Base-by-base conservation (phyloP, 2,329 filamentous ascomycete species). In the Thyridium curvatum region DNA sequence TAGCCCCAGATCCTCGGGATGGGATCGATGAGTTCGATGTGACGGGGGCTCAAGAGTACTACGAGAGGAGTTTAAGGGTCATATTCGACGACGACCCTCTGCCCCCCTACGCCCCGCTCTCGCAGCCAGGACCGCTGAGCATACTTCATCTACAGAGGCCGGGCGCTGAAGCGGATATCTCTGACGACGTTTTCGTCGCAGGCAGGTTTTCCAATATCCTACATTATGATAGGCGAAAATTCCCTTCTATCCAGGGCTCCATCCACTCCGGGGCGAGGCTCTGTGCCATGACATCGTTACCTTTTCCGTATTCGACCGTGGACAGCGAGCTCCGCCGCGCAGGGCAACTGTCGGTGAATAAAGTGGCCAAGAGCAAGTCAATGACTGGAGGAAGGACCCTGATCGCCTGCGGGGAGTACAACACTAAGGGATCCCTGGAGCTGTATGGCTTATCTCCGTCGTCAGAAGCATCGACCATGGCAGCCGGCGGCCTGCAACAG, bases 181-280 rank as follows among this genome's bases (percentile, higher is more conserved):
- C 86, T 36, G 75, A 84, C 42, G 84, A 93, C 21, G 93, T 97
- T 31, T 91, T 90, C 65, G 79, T 96, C 29, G 87, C 84, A 4
- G 91, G 91, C 1, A 79, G 91, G 13, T 96, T 96, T 56, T 85
- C 89, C 4, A 90, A 81, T 51, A 86, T 96, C 41, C 68, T 96
- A 4, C 84, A 88, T 54, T 97, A 95, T 61, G 89, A 96, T 55
- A 78, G 89, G 4, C 82, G 91, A 33, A 87, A 78, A 59, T 94
- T 96, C 52, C 86, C 88, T 0, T 76, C 77, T 13, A 74, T 95
- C 8, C 75, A 79, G 43, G 82, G 79, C 6, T 87, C 87, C 1
- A 81, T 95, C 9, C 81, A 94, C 60, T 94, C 88, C 0, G 90
- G 90, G 3, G 87, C 86, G 0, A 72, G 84, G 6, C 72, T 96